A percentile compares a stretch with the other conserved stretches of the same genome.
phyloP scores from a whole-genome alignment of 1,284 basidiomycete species.

The Pisolithus thermaeus region DNA sequence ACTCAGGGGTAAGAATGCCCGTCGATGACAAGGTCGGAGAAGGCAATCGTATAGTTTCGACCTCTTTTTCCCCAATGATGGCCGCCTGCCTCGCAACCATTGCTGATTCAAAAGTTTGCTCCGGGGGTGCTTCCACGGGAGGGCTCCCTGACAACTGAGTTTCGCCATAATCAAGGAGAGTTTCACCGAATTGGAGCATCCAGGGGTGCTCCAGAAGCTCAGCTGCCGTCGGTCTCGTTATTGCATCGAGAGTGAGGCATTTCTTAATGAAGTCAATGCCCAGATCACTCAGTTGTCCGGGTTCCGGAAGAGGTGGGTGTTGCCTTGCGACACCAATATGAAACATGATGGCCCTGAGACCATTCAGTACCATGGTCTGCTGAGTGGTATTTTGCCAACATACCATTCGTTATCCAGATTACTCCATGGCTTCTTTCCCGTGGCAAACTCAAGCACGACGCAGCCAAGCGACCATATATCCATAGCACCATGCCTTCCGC shows the following conservation, averaged over 20 bases:
- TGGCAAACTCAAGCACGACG: slow-evolving; percentile 94
- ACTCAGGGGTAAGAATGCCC: slow-evolving; percentile 25
- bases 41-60: slow-evolving; percentile 43
- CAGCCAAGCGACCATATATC: slow-evolving; percentile 98
- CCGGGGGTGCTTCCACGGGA: slow-evolving; percentile 39
- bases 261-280: slow-evolving; percentile 95
- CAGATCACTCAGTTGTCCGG: slow-evolving; percentile 80
- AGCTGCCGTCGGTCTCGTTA: slow-evolving; percentile 76
- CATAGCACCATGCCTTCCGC: slow-evolving; percentile 91
- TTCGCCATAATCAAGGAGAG: slow-evolving; percentile 61
- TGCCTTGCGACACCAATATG: slow-evolving; percentile 97
- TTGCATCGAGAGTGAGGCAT: slow-evolving; percentile 87
- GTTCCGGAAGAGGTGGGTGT: slow-evolving; percentile 92
- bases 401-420: slow-evolving; percentile 99
- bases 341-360: slow-evolving; percentile 90
- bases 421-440: slow-evolving; percentile 96
- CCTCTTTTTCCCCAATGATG: slow-evolving; percentile 54
- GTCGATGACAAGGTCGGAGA: slow-evolving; percentile 35
- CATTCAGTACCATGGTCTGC: slow-evolving; percentile 3
- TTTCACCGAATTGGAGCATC: slow-evolving; percentile 79
- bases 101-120: slow-evolving; percentile 44
- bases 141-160: slow-evolving; percentile 51
- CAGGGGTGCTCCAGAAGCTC: slow-evolving; percentile 89
- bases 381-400: slow-evolving; percentile 21
- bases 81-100: slow-evolving; percentile 53